Evolutionary conservation across 257 asterid genomes (phyloP).

Genomic region (Solanum medicagineum): DNA sequence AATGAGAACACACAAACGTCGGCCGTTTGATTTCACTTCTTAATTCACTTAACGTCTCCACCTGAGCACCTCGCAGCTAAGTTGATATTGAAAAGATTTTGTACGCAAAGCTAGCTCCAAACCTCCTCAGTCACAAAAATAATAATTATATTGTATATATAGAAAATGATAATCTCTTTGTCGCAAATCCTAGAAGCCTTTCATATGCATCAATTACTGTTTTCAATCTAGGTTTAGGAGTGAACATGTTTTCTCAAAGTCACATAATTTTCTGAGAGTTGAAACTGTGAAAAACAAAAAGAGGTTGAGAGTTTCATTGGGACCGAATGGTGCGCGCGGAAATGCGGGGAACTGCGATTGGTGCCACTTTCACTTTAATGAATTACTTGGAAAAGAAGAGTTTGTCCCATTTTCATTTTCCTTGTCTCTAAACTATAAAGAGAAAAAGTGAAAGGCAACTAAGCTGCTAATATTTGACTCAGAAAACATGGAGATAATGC

Average conservation of each 20-base stretch:
- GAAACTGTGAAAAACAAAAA: neutral
- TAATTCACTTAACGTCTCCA: too few relatives aligned
- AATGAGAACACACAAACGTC: neutral
- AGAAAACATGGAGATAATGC: constrained; percentile 1
- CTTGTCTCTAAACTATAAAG: neutral
- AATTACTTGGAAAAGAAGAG: neutral
- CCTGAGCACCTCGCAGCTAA: neutral
- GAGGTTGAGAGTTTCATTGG: neutral
- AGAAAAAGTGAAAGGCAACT: constrained; percentile 2
- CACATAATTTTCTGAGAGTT: neutral
- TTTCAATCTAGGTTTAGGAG: neutral
- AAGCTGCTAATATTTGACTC: neutral
- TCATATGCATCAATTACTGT: neutral
- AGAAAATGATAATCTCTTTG: too few relatives aligned
- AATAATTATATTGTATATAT: neutral
- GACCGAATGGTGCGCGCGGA: neutral
- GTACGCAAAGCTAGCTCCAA: neutral
- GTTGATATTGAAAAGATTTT: neutral
- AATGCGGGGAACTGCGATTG: neutral
- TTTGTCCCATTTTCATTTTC: neutral
- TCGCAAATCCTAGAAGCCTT: neutral
- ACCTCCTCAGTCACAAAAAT: neutral
- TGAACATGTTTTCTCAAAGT: neutral
- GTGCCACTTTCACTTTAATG: neutral
- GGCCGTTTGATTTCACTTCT: neutral